A percentile compares a stretch with the other conserved stretches of the same genome.
These are phyloP conservation scores for Malus sieversii DNA, from an alignment of 306 rosid species.

Conservation along the genomic window DNA sequence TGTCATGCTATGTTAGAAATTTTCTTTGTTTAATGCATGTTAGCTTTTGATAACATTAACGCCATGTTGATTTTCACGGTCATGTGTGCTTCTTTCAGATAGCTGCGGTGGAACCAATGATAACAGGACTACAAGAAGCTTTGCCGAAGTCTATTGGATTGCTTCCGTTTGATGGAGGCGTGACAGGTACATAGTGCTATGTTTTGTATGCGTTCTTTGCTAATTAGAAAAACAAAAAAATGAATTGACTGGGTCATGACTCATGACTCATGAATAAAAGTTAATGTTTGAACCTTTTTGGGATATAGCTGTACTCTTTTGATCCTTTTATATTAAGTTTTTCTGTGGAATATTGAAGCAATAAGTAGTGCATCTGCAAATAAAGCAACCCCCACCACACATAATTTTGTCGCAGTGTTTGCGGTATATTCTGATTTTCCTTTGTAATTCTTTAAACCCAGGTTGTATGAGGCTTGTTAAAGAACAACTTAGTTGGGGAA, in stretches of 20 bases:
- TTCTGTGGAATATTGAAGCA: neutral
- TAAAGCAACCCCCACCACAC: neutral
- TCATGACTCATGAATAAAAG: neutral
- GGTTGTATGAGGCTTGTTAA: conserved; percentile 87
- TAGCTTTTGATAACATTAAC: neutral
- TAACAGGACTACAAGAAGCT: conserved; percentile 86
- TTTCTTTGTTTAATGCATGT: neutral
- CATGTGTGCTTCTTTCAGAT: conserved; percentile 38
- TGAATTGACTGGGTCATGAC: neutral
- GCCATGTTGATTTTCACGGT: conserved; percentile 8
- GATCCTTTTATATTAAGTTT: neutral
- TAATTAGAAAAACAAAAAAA: neutral
- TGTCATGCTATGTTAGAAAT: conserved; percentile 2
- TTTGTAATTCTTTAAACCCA: conserved; percentile 26
- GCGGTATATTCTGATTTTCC: conserved; percentile 8
- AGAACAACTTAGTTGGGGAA: conserved; percentile 85
- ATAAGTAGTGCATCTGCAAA: neutral
- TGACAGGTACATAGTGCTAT: conserved; percentile 48
- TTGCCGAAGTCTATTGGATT: conserved; percentile 90
- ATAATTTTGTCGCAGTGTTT: neutral
- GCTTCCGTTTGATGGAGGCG: conserved; percentile 96
- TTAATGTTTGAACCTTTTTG: neutral
- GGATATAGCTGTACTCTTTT: neutral
- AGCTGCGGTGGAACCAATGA: conserved; percentile 84
- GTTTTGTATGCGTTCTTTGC: neutral